Conservation (phyloP, 164 flowering plant species). For the Protea cynaroides region DNA sequence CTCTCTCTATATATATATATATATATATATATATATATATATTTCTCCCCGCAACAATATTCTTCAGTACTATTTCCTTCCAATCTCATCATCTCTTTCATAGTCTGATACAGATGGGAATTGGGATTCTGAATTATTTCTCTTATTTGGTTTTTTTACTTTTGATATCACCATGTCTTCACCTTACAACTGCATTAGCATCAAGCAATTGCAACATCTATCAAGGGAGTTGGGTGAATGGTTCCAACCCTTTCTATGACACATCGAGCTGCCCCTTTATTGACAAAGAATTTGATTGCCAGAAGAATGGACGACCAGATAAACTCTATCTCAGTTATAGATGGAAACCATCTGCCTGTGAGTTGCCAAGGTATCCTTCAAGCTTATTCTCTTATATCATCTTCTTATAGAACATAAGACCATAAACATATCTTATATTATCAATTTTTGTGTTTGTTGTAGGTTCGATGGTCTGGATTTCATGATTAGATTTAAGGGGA, state of each 20-base stretch:
- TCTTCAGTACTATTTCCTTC: no score
- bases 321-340: background rate
- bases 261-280: background rate
- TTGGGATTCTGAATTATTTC: background rate
- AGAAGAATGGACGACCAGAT: slow-evolving; percentile 1
- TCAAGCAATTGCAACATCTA: background rate
- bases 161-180: background rate
- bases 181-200: background rate
- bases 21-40: no score
- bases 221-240: background rate
- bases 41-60: no score
- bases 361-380: slow-evolving; percentile 7
- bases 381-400: no score
- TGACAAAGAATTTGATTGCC: background rate
- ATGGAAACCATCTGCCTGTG: slow-evolving; percentile 2
- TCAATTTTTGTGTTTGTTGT: background rate
- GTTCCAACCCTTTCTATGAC: background rate
- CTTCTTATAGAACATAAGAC: background rate
- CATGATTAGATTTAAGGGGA: background rate
- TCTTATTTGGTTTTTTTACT: background rate
- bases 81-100: no score
- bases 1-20: background rate
- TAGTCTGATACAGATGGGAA: background rate
- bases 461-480: background rate
- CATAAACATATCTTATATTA: no score